Base-by-base conservation (phyloP, 1,284 basidiomycete species). In the Apiotrichum mycotoxinovorans region DNA sequence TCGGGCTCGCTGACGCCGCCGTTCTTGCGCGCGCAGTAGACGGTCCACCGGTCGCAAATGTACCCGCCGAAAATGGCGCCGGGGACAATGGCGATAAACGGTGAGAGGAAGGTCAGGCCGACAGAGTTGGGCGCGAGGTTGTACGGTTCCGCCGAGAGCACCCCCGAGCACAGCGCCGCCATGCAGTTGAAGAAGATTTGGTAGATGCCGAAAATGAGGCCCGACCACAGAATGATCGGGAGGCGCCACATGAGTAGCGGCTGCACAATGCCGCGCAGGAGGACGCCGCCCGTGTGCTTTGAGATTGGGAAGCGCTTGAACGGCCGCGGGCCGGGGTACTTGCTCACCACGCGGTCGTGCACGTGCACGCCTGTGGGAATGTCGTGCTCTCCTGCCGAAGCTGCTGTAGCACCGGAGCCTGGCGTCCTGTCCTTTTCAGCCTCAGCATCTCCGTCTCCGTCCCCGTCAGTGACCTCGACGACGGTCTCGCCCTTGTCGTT, bases 121-220 rank as follows among this genome's bases (percentile, higher is more conserved):
- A 67, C 60, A 17, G 44, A 41, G 43, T 58, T 58, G 14, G 63
- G 56, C 11, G 52, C 41, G 40, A 67, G 57, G 52, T 65, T 67
- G 57, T 67, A 64, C n/a, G 66, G 66, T 3, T 37, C 38, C 4
- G 41, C 58, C 2, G 58, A 51, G 22, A 67, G 58, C 18, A 65
- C 56, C 35, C 61, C 63, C 10, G 60, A 60, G 4, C 57, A 53
- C 3, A 65, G 51, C 4, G 61, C 61, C 1, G 63, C 61, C 58
- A 65, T 63, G 50, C 57, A 45, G 49, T 63, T 66, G 51, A 52
- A 66, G 46, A 59, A 63, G 42, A 66, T 56, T 27, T 65, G 61
- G 40, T 63, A 61, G 22, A 63, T 56, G 4, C 57, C 61, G 42
- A 61, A 61, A 22, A 61, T 48, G 8, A 59, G 40, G 11, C 61